Conservation (phyloP, 352 stramenopile species). For the Phytophthora multivora region DNA sequence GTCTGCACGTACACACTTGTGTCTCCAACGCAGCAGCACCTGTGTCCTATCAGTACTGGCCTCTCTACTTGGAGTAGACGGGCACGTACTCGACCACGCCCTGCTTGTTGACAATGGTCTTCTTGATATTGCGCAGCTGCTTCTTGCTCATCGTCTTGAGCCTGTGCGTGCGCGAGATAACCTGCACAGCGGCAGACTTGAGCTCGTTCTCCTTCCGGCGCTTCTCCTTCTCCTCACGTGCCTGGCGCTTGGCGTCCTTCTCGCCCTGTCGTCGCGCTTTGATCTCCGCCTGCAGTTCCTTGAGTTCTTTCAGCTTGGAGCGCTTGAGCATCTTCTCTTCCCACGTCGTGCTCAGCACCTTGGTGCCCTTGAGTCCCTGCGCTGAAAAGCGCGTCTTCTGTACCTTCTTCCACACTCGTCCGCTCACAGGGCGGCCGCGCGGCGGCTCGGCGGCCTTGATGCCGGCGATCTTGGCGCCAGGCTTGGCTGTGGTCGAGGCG, state of each 20-base stretch:
- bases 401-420: constrained; percentile 83
- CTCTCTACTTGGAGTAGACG: constrained; percentile 82
- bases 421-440: constrained; percentile 72
- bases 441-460: constrained; percentile 30
- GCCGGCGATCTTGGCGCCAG: constrained; percentile 8
- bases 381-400: constrained; percentile 82
- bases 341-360: constrained; percentile 87
- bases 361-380: constrained; percentile 76
- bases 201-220: constrained; percentile 90
- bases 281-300: constrained; percentile 85
- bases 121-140: constrained; percentile 91
- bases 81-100: constrained; percentile 90
- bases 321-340: constrained; percentile 86
- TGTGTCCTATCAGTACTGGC: constrained; percentile 5
- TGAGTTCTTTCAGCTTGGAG: constrained; percentile 80
- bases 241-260: constrained; percentile 76
- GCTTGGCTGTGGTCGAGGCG: constrained; percentile 15
- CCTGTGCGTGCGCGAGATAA: constrained; percentile 86
- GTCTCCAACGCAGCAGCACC: not conserved
- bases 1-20: constrained; percentile 4
- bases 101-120: constrained; percentile 92
- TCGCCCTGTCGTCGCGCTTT: constrained; percentile 72
- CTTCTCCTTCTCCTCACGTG: constrained; percentile 87
- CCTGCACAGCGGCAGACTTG: constrained; percentile 87
- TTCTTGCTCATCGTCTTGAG: constrained; percentile 95